Evolutionary conservation across 176 grass and related monocot genomes (phyloP), one percentile per base, ranked within the genome.

Genomic region (Tuctoria greenei): DNA sequence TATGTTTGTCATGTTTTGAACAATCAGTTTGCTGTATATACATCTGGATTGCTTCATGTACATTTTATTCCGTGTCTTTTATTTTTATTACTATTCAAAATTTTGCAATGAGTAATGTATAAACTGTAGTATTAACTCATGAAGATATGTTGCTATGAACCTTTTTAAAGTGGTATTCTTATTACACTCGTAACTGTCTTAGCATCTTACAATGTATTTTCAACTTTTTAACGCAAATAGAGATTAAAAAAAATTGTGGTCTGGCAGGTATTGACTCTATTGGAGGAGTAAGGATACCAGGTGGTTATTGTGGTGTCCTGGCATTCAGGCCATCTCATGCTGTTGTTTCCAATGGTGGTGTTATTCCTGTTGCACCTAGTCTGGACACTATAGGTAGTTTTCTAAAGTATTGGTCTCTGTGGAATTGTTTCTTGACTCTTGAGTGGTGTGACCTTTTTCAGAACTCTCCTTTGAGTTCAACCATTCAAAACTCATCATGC

Each of bases 271-370:
- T 92, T 73, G 95, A 99, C 57, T 76, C 91, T 15, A 81, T 92
- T 73, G 92, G 95, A 82, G 95, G 95, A 82, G 92, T 99, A 71
- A 92, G 95, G 77, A 69, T 99, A 78, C 95, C 95, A 40, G 95
- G 86, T 72, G 73, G 76, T 67, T 99, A 90, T 81, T 99, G 95
- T 84, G 95, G 95, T 6, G 71, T 92, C 27, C 82, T 99, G 74
- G 95, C 84, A 14, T 95, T 95, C 76, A 85, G 89, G 61, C 92
- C 92, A 77, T 99, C 95, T 8, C 87, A 95, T 78, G 89, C 83
- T 84, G 84, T 86, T 65, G 73, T 99, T 45, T 79, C 87, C 44
- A 90, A 74, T 74, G 64, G 66, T 31, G 92, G 95, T 77, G 79
- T 88, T 76, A 92, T 99, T 88, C 95, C 95, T 70, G 89, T 99